A percentile compares a stretch with the other conserved stretches of the same genome.
phyloP scores from a whole-genome alignment of 2,329 filamentous ascomycete genomes.

The Aureobasidium sp. region DNA sequence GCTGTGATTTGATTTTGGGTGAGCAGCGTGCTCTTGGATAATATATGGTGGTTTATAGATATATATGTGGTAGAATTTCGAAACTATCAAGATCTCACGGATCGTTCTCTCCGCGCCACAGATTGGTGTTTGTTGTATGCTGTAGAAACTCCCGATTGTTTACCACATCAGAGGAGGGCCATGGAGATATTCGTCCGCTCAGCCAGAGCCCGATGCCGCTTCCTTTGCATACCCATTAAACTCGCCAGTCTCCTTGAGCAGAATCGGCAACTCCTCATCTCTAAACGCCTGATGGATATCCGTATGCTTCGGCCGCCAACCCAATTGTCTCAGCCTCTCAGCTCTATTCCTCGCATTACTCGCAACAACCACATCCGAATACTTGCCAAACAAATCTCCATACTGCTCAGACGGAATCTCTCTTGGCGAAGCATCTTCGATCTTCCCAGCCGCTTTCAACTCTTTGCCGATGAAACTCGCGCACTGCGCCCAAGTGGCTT shows the following conservation, averaged over 20 bases:
- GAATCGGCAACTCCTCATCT: conserved; percentile 39
- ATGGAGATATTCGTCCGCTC: background rate
- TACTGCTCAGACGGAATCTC: conserved; percentile 34
- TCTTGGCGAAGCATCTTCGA: conserved; percentile 32
- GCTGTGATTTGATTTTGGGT: background rate
- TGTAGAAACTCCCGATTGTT: background rate
- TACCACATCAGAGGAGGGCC: background rate
- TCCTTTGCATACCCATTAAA: conserved; percentile 20
- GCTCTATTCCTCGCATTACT: conserved; percentile 39
- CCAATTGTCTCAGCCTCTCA: conserved; percentile 38
- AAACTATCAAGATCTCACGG: no score
- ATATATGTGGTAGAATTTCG: no score
- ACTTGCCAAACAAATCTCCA: conserved; percentile 29
- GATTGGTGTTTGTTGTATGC: background rate
- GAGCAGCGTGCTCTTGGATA: background rate
- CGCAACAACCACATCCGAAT: conserved; percentile 34
- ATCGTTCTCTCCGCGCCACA: no score
- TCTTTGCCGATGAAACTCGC: conserved; percentile 33
- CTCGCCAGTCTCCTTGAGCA: conserved; percentile 26
- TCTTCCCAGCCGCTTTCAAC: conserved; percentile 33
- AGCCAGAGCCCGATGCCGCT: conserved; percentile 10
- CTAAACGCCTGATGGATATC: conserved; percentile 32
- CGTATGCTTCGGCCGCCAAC: conserved; percentile 43
- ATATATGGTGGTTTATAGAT: background rate
- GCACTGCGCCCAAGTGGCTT: conserved; percentile 39